These are phyloP conservation scores for Magnaporthiopsis incrustans DNA, from an alignment of 2,329 filamentous ascomycete genomes.

Conservation along the genomic window DNA sequence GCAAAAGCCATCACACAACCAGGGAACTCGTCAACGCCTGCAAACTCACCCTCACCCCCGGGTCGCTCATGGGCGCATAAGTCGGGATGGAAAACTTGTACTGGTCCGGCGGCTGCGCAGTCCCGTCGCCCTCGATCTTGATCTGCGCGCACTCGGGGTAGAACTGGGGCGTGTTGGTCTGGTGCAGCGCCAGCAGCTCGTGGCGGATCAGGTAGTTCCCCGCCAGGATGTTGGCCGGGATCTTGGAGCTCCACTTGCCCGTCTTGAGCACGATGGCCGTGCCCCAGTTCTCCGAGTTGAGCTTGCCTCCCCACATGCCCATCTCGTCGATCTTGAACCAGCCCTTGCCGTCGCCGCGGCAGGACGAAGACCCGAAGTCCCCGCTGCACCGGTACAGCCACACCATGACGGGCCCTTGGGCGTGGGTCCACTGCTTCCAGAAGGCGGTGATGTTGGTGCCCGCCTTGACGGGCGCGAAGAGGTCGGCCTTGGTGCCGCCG, in stretches of 20 bases:
- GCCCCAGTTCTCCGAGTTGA: conserved; percentile 32
- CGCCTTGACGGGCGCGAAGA: conserved; percentile 36
- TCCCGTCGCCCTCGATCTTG: conserved; percentile 39
- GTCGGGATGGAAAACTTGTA: conserved; percentile 36
- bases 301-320: conserved; percentile 23
- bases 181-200: conserved; percentile 48
- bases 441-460: conserved; percentile 39
- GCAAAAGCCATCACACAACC: no score
- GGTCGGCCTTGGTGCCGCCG: conserved; percentile 38
- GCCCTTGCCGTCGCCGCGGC: conserved; percentile 41
- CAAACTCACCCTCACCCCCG: conserved; percentile 34
- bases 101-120: conserved; percentile 29
- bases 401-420: conserved; percentile 51
- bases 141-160: conserved; percentile 51
- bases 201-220: conserved; percentile 50
- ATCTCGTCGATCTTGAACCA: conserved; percentile 55
- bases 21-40: no score
- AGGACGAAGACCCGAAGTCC: conserved; percentile 31
- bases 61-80: conserved; percentile 35
- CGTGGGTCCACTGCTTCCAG: conserved; percentile 51
- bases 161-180: conserved; percentile 42
- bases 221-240: conserved; percentile 38
- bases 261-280: conserved; percentile 36
- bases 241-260: conserved; percentile 38
- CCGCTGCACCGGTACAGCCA: conserved; percentile 46